Evolutionary conservation across 352 stramenopile genomes (phyloP), one percentile per base, ranked within the genome.

Genomic region (Globisporangium cystogenes): DNA sequence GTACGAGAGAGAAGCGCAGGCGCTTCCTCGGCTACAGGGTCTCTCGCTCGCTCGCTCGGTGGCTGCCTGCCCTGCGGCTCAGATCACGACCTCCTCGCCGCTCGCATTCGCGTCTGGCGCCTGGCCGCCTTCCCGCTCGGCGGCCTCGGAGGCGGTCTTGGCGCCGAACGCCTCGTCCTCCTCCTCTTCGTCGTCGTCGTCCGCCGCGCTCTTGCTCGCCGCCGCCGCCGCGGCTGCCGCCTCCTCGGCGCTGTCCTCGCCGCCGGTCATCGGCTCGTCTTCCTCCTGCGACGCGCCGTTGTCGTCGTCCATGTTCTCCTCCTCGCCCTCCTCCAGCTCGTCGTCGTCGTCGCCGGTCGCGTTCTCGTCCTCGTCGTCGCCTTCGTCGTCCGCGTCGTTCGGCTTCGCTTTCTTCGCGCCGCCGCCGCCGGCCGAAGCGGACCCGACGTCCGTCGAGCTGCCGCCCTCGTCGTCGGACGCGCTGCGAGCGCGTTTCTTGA

Each of bases 401-500:
- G 45, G 26, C 43, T 68, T 68, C 7, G 21, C 27, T 48, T 72
- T 71, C 55, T 67, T 69, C 14, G 39, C 33, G 21, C 33, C 24
- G 29, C 7, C n/a, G n/a, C n/a, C n/a, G n/a, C n/a, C 24, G 23
- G 24, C 23, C 26, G 53, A 57, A 5, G 40, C 50, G 0, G 59
- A 62, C 5, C 42, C 41, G 16, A 37, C 33, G 23, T 51, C 60
- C n/a, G 55, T 53, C 1, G 54, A 60, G 31, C 31, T 60, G 12
- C 58, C 42, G 27, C 64, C 48, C 16, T 60, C 64, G 26, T 74
- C 68, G 8, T 74, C 63, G 7, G 67, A 75, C 20, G 59, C 51
- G 43, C 43, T 41, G 20, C 65, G 77, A 7, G 36, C 48, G 33
- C 77, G 72, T 53, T 85, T 87, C 57, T 83, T 87, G 48, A 90